phyloP scores from a whole-genome alignment of 2,329 filamentous ascomycete species.

The Neonectria ditissima region DNA sequence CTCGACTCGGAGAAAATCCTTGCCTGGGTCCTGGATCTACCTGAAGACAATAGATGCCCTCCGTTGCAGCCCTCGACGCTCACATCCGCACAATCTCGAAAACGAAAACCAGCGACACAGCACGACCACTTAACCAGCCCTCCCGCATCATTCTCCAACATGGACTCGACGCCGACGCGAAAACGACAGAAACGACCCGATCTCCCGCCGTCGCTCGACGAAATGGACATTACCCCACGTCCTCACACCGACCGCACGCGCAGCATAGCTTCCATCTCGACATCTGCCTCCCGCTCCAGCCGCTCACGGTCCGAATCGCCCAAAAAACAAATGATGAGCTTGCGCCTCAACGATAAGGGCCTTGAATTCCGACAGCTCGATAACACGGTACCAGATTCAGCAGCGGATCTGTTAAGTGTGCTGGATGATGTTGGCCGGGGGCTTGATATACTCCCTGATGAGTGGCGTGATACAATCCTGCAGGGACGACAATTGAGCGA shows the following conservation, averaged over 20 bases:
- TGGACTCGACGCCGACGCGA: background rate
- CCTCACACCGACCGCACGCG: background rate
- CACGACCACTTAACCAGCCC: background rate
- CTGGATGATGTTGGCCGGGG: background rate
- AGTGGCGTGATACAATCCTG: background rate
- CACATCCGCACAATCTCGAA: background rate
- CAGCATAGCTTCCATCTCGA: background rate
- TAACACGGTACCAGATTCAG: background rate
- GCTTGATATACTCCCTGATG: background rate
- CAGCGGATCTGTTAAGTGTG: background rate
- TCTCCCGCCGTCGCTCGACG: background rate
- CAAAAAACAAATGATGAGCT: no score
- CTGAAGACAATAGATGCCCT: background rate
- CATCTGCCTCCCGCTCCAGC: no score
- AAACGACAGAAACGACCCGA: background rate
- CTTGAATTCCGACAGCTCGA: background rate
- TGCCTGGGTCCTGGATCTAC: background rate
- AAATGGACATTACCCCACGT: background rate
- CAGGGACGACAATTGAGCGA: background rate
- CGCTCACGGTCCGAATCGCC: background rate
- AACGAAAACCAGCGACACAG: background rate
- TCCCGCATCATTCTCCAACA: background rate
- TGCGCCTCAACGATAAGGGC: background rate
- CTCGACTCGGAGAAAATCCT: background rate
- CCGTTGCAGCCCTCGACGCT: background rate